These are phyloP conservation scores for Aspergillus eucalypticola DNA, from an alignment of 2,329 filamentous ascomycete species.

Conservation along the genomic window DNA sequence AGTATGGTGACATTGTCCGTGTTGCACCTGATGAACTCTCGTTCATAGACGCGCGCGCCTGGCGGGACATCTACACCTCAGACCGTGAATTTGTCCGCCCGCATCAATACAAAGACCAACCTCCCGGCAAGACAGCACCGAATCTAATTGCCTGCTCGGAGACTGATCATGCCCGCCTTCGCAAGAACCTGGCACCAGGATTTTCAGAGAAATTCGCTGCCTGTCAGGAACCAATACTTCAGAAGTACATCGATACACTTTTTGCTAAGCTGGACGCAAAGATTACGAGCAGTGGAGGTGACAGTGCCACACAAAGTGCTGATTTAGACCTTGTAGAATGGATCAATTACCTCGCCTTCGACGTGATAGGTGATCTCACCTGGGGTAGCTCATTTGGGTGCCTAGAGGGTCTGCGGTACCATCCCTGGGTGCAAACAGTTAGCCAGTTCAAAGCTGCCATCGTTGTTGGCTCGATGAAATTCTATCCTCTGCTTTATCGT, in stretches of 20 bases:
- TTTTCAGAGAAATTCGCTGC: conserved; percentile 24
- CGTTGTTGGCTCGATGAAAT: not conserved
- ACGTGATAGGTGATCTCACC: conserved; percentile 16
- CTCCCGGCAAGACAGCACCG: conserved; percentile 8
- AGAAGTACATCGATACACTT: conserved; percentile 21
- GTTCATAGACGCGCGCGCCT: conserved; percentile 36
- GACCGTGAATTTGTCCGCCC: conserved; percentile 5
- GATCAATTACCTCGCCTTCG: conserved; percentile 17
- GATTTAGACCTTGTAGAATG: conserved; percentile 11
- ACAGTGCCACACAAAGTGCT: not conserved
- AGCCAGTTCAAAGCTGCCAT: not conserved
- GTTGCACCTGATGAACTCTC: conserved; percentile 37
- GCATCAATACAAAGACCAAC: conserved; percentile 15
- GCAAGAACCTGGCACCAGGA: conserved; percentile 20
- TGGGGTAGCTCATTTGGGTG: conserved; percentile 13
- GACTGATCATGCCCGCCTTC: conserved; percentile 20
- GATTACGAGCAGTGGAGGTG: not conserved
- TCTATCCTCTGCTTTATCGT: not conserved
- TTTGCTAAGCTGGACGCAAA: conserved; percentile 14
- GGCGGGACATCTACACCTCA: conserved; percentile 31
- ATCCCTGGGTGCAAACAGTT: conserved; percentile 9
- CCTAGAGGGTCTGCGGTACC: conserved; percentile 6
- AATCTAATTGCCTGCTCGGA: conserved; percentile 17
- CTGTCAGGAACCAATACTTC: conserved; percentile 28
- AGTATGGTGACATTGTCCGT: conserved; percentile 36